phyloP scores from a whole-genome alignment of 2,329 filamentous ascomycete genomes.

The Paracoccidioides brasiliensis region DNA sequence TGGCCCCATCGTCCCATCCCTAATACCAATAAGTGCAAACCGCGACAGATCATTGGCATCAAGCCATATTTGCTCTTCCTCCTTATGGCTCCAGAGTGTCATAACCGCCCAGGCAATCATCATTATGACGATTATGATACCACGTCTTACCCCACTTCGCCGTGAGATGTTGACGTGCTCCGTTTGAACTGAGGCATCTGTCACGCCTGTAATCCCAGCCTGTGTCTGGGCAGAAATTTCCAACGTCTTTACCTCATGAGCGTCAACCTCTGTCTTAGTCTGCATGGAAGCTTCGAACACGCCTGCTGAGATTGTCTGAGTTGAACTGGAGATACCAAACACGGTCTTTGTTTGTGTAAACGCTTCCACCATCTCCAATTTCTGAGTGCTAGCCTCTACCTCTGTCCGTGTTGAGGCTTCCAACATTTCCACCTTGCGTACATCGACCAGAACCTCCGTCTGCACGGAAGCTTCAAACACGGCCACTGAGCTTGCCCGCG shows the following conservation, averaged over 20 bases:
- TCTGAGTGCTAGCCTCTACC: neutral
- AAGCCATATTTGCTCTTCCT: slow-evolving; percentile 8
- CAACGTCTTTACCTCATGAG: neutral
- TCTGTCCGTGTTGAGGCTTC: neutral
- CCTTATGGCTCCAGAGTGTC: slow-evolving; percentile 4
- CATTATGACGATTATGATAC: slow-evolving; percentile 5
- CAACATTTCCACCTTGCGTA: neutral
- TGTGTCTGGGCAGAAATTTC: neutral
- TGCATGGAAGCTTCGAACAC: slow-evolving; percentile 5
- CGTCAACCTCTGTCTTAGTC: neutral
- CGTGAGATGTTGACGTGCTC: slow-evolving; percentile 5
- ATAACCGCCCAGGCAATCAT: slow-evolving; percentile 9
- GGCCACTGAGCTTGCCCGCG: neutral
- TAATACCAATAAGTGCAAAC: neutral
- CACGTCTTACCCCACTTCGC: neutral
- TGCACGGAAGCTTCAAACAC: slow-evolving; percentile 5
- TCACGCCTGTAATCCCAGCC: neutral
- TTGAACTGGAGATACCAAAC: neutral
- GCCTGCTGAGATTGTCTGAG: neutral
- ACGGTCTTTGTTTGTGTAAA: neutral
- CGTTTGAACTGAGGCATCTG: slow-evolving; percentile 8
- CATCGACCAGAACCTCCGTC: neutral
- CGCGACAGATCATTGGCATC: slow-evolving; percentile 10
- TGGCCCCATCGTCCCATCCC: neutral
- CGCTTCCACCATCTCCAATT: neutral